Evolutionary conservation across 495 filamentous ascomycete species (phyloP), one percentile per base, ranked within the genome.

Genomic region (Cercophora sp.): DNA sequence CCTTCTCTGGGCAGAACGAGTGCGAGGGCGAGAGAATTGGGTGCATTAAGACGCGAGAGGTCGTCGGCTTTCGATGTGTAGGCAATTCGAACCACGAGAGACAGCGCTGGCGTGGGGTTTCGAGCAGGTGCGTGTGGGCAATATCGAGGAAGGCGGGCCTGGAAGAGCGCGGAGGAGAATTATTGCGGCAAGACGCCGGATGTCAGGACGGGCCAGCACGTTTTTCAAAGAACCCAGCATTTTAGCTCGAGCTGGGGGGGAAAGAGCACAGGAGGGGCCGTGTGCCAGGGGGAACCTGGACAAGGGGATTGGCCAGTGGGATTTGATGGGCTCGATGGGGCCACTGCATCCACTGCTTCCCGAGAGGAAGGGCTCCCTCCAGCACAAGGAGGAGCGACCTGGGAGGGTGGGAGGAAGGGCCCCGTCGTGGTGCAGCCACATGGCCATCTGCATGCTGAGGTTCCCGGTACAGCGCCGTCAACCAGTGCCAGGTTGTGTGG

Each of bases 221-320:
- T 68, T 68, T 68, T 68, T 68, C 58, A 60, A 60, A 61, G 56
- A 56, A 59, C 53, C 56, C 54, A 58, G 52, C 49, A 55, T 55
- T 52, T 10, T 56, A 48, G 61, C 54, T 47, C 55, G 29, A 29
- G 47, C 52, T 42, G 41, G 58, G 51, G 43, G 43, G 25, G 26
- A 20, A 27, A 27, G 27, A 25, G 48, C 22, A 47, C 22, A 40
- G 23, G 59, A 43, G 56, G 51, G 46, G 45, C 26, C 31, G 35
- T 25, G 34, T 26, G 55, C 31, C 18, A n/a, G 26, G 50, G 40
- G 24, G n/a, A n/a, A 16, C 11, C 23, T 15, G 20, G 44, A 31
- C 8, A 26, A 46, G 41, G 51, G 56, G 51, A 57, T 57, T 52
- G 48, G 41, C 55, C 26, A 36, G 35, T 26, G 53, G 43, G 19